Evolutionary conservation across 2,329 filamentous ascomycete species (phyloP), one percentile per base, ranked within the genome.

Genomic region (Aspergillus terreus): DNA sequence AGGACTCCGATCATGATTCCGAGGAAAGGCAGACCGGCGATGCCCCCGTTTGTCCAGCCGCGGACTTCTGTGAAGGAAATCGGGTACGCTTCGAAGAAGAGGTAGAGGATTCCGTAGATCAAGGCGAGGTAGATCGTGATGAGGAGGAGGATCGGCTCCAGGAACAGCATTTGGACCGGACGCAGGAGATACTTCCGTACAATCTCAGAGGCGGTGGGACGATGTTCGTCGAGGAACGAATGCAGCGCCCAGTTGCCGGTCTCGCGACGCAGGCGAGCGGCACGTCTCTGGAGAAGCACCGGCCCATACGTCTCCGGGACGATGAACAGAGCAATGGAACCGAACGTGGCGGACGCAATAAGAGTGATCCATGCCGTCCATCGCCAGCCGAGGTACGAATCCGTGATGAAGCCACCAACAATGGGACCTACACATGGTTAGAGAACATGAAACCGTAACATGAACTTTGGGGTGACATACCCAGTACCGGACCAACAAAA

Each of bases 281-380:
- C 81, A 47, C 76, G 74, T 3, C 62, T 62, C 47, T 75, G 68
- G 4, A 82, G 69, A n/a, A 83, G 63, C 3, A 76, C 71, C 0
- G 76, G 72, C 0, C 67, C 71, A 33, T 74, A 80, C 0, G 79
- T 77, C 62, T 84, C 81, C 0, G 75, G 76, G 2, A 82, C 65
- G n/a, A 76, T 60, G 25, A 79, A 52, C 12, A 77, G 53, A 0
- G 70, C 74, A n/a, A 79, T 51, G 3, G 69, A 48, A 9, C 71
- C 71, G 53, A 80, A 72, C 4, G 72, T 58, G 7, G 63, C 65
- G 1, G 69, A 68, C 59, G 78, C 71, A 46, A 83, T 81, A 43
- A 78, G 60, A 0, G 78, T 81, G 21, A 82, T 72, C 70, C 80
- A 84, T 9, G 74, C 74, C 0, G 78, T 82, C 79, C 80, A 83